Evolutionary conservation across 805 yeast genomes (phyloP), one percentile per base, ranked within the genome.

Genomic region (Wickerhamiella dianesei): DNA sequence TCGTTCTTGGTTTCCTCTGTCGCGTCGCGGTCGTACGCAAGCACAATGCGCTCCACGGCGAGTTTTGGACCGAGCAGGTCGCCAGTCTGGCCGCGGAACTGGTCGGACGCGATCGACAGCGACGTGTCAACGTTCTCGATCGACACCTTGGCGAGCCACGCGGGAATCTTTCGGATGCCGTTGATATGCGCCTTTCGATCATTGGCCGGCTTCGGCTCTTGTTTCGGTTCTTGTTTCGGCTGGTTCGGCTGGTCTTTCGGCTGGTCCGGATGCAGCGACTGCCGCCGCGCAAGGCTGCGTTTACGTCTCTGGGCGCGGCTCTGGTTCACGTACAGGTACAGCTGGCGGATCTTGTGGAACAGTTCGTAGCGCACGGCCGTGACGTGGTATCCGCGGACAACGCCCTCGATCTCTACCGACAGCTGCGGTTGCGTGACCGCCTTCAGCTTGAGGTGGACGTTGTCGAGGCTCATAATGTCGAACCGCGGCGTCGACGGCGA

Each of bases 321-420:
- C 36, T 40, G 35, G 37, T 47, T 44, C 19, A 49, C 14, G 2
- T 48, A 35, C 3, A 47, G 18, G 41, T 48, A 45, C 18, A 53
- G 44, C 43, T 57, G 57, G 16, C 65, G 57, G 9, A 64, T 44
- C 3, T 59, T 60, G 21, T 56, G 48, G 53, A 65, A 57, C 14
- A 65, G 56, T 45, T 65, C 68, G 25, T 56, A 56, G 41, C 58
- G 56, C 12, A 63, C 53, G 17, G 60, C 51, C 4, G 53, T 44
- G 29, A 64, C 49, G 21, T 57, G 55, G 21, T 63, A 57, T 21
- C 53, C 53, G 22, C 51, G 44, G 16, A 65, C 50, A 17, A 43
- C 32, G 4, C 56, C 63, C 13, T 45, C 41, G 4, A 60, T 37
- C 14, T 49, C 51, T n/a, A 61, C 63, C 3, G 51, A 43, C n/a